A percentile compares a stretch with the other conserved stretches of the same genome.
These are phyloP conservation scores for Aspergillus baeticus DNA, from an alignment of 495 filamentous ascomycete genomes.

Conservation along the genomic window DNA sequence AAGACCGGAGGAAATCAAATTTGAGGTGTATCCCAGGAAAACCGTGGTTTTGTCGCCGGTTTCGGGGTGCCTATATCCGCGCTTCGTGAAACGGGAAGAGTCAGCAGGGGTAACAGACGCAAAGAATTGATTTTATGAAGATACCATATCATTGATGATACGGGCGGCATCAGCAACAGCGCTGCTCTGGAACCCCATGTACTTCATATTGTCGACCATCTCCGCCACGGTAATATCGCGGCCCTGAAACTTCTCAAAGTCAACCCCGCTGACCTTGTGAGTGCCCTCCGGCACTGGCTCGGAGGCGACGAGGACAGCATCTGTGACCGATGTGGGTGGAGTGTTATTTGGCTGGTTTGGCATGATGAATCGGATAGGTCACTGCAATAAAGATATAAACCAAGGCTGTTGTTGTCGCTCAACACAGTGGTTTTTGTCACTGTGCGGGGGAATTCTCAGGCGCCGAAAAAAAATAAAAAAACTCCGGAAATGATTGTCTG, in stretches of 20 bases:
- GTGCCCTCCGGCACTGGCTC: conserved; percentile 73
- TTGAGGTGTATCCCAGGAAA: conserved; percentile 95
- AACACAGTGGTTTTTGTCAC: background rate
- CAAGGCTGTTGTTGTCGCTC: background rate
- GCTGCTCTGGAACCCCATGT: conserved; percentile 91
- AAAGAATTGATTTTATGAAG: background rate
- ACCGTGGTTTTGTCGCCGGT: conserved; percentile 77
- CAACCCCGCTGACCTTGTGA: conserved; percentile 76
- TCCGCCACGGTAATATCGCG: conserved; percentile 80
- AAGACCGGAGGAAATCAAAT: conserved; percentile 93
- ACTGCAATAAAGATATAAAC: background rate
- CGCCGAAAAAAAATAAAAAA: background rate
- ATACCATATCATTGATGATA: conserved; percentile 94
- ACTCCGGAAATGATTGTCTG: background rate
- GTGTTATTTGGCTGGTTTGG: conserved; percentile 11
- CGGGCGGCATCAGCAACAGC: conserved; percentile 78
- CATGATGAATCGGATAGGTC: background rate
- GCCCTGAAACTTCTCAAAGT: conserved; percentile 78
- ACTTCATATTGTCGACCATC: conserved; percentile 74
- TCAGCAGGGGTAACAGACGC: background rate
- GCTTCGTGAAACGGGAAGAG: conserved; percentile 38
- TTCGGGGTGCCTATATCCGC: conserved; percentile 72
- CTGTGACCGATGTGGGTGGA: conserved; percentile 66
- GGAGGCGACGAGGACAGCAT: conserved; percentile 87
- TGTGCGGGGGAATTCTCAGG: background rate